Base-by-base conservation (phyloP, 371 early-diverging fungal species). In the Mortierella sp. region DNA sequence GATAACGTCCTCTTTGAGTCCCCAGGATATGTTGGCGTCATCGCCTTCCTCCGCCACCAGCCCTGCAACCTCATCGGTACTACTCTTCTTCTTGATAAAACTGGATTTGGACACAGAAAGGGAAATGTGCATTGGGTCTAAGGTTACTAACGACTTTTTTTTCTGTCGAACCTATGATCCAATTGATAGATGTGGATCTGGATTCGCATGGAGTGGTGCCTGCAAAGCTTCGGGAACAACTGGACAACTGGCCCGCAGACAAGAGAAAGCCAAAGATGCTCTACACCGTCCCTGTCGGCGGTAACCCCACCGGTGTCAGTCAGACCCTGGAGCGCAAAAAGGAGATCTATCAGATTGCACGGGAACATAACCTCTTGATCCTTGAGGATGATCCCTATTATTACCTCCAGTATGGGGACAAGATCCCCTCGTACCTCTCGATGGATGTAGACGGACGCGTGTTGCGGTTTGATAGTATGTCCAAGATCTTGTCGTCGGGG, bases 311-410 rank as follows among this genome's bases (percentile, higher is more conserved):
- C 0, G 96, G 96, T 41, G 88, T 83, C 29, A 92, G 89, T 76
- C 92, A 94, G 24, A 88, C 92, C 1, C 73, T 92, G 43, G 92
- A 93, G 55, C 90, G 96, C 41, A 94, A 93, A 74, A 87, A 89
- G 76, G 85, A 89, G 24, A 89, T 96, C 16, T 95, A 95, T 77
- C 83, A 87, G 29, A 87, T 96, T 65, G 91, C 91, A 11, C 81
- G 81, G 56, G 83, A 91, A 77, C 91, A 93, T 73, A 89, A 95
- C 77, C 63, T 96, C 2, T 54, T 96, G 32, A 93, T 96, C 46
- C 77, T 95, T 18, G 95, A 96, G 87, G 96, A 96, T 76, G 96
- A 96, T 78, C 96, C 96, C 14, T 96, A 96, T 73, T 96, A 94
- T 73, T 95, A 93, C 75, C 84, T 96, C 29, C 95, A 95, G 81